Conservation (phyloP, 129 eudicot species). For the Tagetes erecta region DNA sequence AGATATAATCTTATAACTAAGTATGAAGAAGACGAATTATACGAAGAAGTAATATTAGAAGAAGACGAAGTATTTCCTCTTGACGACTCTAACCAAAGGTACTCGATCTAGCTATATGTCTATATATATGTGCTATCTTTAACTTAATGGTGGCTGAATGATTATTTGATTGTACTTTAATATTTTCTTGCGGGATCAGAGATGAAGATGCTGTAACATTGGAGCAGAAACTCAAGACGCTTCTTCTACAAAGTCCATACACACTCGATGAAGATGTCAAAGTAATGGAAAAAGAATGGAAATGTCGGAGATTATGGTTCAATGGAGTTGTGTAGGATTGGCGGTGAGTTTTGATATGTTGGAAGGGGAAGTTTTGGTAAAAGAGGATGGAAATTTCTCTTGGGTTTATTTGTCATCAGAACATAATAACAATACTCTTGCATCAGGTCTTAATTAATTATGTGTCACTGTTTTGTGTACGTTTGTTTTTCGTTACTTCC, state of each 20-base stretch:
- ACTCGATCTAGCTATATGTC: neutral
- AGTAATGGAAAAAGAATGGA: constrained; percentile 51
- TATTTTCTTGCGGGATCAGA: constrained; percentile 44
- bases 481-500: neutral
- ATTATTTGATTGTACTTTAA: neutral
- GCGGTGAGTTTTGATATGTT: constrained; percentile 15
- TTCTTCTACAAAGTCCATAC: constrained; percentile 65
- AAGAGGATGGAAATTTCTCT: constrained; percentile 61
- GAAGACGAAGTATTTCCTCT: constrained; percentile 60
- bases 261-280: constrained; percentile 38
- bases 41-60: constrained; percentile 20
- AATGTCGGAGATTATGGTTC: constrained; percentile 61
- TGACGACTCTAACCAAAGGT: constrained; percentile 69
- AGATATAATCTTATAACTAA: constrained; percentile 48
- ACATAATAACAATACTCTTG: constrained; percentile 45
- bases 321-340: constrained; percentile 41
- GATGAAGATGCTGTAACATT: constrained; percentile 14
- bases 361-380: constrained; percentile 83
- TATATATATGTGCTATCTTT: neutral
- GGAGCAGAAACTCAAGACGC: constrained; percentile 65
- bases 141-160: neutral
- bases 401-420: constrained; percentile 75
- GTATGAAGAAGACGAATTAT: constrained; percentile 46
- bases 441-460: constrained; percentile 49
- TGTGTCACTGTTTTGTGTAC: neutral